Evolutionary conservation across 2,329 filamentous ascomycete genomes (phyloP).

Genomic region (Periconia sp.): DNA sequence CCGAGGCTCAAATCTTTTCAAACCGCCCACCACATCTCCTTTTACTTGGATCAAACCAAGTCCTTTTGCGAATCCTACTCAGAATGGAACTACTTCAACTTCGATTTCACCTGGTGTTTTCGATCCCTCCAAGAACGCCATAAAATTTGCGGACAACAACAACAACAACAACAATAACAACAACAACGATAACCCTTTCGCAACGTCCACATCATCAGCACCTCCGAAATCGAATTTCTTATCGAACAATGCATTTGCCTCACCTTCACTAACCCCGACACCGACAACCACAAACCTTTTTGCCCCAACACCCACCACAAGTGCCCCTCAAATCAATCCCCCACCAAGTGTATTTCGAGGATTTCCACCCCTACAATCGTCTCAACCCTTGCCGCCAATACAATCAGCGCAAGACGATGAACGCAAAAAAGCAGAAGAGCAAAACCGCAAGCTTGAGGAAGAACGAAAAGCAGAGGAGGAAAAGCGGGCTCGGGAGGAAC

Average conservation of each 20-base stretch:
- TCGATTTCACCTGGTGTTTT: slow-evolving; percentile 28
- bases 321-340: not conserved
- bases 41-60: not conserved
- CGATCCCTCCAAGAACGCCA: slow-evolving; percentile 26
- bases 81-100: not conserved
- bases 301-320: not conserved
- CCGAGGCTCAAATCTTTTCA: not conserved
- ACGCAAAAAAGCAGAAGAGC: slow-evolving; percentile 16
- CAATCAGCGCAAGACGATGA: slow-evolving; percentile 7
- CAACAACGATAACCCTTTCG: slow-evolving; percentile 18
- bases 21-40: not conserved
- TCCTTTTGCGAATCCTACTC: not conserved
- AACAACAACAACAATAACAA: too few species aligned
- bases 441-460: slow-evolving; percentile 14
- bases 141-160: slow-evolving; percentile 22
- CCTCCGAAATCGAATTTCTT: not conserved
- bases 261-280: not conserved
- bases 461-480: slow-evolving; percentile 8
- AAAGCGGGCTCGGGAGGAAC: slow-evolving; percentile 18
- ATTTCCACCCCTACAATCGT: slow-evolving; percentile 2
- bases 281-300: not conserved
- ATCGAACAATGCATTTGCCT: not conserved
- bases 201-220: slow-evolving; percentile 2
- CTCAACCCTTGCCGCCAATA: slow-evolving; percentile 13
- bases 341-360: not conserved